These are phyloP conservation scores for Clavispora fructus DNA, from an alignment of 805 yeast species.

Conservation along the genomic window DNA sequence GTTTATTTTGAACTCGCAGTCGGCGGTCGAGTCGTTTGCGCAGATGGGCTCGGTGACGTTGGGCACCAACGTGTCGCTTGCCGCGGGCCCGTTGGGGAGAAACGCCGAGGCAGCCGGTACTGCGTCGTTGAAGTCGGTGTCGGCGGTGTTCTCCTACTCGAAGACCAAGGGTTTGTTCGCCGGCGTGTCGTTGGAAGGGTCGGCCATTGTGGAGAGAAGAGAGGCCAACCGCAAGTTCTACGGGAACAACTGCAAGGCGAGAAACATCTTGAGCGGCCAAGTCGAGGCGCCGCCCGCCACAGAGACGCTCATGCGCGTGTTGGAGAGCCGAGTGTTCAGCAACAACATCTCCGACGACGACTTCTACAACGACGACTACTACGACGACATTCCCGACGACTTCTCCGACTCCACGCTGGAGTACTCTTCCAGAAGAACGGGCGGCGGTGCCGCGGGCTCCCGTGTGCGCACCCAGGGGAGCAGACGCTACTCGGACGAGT, in stretches of 20 bases:
- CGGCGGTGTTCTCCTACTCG: slow-evolving; percentile 90
- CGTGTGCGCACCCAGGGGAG: slow-evolving; percentile 8
- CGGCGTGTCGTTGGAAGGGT: slow-evolving; percentile 95
- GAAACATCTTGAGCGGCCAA: slow-evolving; percentile 74
- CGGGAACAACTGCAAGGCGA: slow-evolving; percentile 85
- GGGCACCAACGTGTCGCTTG: slow-evolving; percentile 92
- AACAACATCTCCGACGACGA: slow-evolving; percentile 45
- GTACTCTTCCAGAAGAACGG: slow-evolving; percentile 18
- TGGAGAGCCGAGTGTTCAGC: slow-evolving; percentile 80
- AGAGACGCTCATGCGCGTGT: slow-evolving; percentile 78
- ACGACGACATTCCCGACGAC: slow-evolving; percentile 67
- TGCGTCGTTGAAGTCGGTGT: slow-evolving; percentile 79
- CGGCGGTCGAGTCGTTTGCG: slow-evolving; percentile 91
- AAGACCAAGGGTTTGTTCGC: slow-evolving; percentile 96
- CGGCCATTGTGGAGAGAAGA: slow-evolving; percentile 93
- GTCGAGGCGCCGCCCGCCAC: slow-evolving; percentile 92
- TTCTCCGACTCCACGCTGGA: slow-evolving; percentile 56
- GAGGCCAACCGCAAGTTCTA: slow-evolving; percentile 95
- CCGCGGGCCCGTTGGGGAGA: slow-evolving; percentile 97
- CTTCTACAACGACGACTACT: slow-evolving; percentile 56
- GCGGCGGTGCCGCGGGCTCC: slow-evolving; percentile 6
- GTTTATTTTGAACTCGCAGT: slow-evolving; percentile 76
- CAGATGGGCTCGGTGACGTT: slow-evolving; percentile 90
- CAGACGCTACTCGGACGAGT: slow-evolving; percentile 27
- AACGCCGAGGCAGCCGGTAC: slow-evolving; percentile 97